Evolutionary conservation across 2,329 filamentous ascomycete species (phyloP).

Genomic region (Tympanopsis confertula): DNA sequence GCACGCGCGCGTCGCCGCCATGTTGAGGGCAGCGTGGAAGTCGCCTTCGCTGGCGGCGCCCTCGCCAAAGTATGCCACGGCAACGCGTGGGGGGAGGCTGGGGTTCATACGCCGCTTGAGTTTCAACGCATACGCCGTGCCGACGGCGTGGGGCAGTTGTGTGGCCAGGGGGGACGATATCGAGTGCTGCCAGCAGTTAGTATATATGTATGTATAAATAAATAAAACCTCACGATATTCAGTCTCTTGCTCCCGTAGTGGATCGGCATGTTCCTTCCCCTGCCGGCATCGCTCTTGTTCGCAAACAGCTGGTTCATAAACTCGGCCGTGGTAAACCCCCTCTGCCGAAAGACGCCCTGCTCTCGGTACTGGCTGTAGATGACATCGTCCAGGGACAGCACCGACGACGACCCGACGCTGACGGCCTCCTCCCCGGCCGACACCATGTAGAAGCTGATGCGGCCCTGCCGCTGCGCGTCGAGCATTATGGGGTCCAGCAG

Average conservation of each 20-base stretch:
- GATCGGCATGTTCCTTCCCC: slow-evolving; percentile 90
- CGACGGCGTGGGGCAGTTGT: slow-evolving; percentile 78
- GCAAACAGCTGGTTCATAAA: slow-evolving; percentile 96
- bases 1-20: slow-evolving; percentile 78
- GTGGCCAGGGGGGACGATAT: slow-evolving; percentile 79
- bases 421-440: slow-evolving; percentile 91
- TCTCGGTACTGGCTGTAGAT: slow-evolving; percentile 93
- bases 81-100: slow-evolving; percentile 54
- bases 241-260: slow-evolving; percentile 81
- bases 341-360: slow-evolving; percentile 78
- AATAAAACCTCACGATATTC: slow-evolving; percentile 55
- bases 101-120: slow-evolving; percentile 66
- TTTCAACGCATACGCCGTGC: slow-evolving; percentile 79
- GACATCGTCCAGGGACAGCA: slow-evolving; percentile 72
- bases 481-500: slow-evolving; percentile 97
- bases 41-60: slow-evolving; percentile 84
- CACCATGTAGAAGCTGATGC: slow-evolving; percentile 89
- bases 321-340: slow-evolving; percentile 74
- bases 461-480: slow-evolving; percentile 89
- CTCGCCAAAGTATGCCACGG: slow-evolving; percentile 80
- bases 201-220: slow-evolving; percentile 5
- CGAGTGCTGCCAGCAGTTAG: slow-evolving; percentile 48
- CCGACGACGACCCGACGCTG: slow-evolving; percentile 77
- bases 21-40: slow-evolving; percentile 83
- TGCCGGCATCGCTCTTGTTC: slow-evolving; percentile 68